Evolutionary conservation across 352 stramenopile species (phyloP), one percentile per base, ranked within the genome.

Genomic region (Thalassiosira oceanica): DNA sequence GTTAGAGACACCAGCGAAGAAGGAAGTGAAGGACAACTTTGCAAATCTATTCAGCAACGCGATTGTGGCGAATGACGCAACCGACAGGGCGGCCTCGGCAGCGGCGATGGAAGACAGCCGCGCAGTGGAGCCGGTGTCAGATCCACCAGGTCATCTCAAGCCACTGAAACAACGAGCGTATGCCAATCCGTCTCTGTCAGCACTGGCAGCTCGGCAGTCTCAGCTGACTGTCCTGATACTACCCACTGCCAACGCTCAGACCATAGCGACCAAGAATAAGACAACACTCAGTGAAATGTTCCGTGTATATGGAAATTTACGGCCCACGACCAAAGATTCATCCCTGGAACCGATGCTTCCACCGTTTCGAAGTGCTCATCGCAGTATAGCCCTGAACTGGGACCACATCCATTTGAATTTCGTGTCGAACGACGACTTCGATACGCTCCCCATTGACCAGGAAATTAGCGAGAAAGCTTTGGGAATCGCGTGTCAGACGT

Each of bases 191-290:
- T 48, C 53, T 2, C 31, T 55, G 13, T 60, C 57, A 48, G 43
- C 35, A 10, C 44, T 78, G 7, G 60, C 68, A 10, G 23, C 51
- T 3, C 75, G 80, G 35, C 84, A 91, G 78, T 75, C 66, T 2
- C 69, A 66, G 23, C 55, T 89, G 28, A 65, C 80, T 0, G 66
- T 89, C 23, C 52, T 91, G n/a, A 52, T 91, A 7, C 33, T 91
- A 10, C 63, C 76, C 21, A 89, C 84, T 1, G 74, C 87, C 61
- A 36, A 65, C 5, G 79, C 84, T 5, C 61, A 85, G 60, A 36
- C 50, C 16, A 57, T 89, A 28, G 78, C 81, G 16, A 70, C 65
- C 44, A 89, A 87, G 51, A 91, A 91, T 61, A 73, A 80, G 23
- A 69, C 87, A 21, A 78, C 69, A 21, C 51, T 91, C 0, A 33